Conservation (phyloP, 805 yeast genomes). For the Blastobotrys peoriensis region DNA sequence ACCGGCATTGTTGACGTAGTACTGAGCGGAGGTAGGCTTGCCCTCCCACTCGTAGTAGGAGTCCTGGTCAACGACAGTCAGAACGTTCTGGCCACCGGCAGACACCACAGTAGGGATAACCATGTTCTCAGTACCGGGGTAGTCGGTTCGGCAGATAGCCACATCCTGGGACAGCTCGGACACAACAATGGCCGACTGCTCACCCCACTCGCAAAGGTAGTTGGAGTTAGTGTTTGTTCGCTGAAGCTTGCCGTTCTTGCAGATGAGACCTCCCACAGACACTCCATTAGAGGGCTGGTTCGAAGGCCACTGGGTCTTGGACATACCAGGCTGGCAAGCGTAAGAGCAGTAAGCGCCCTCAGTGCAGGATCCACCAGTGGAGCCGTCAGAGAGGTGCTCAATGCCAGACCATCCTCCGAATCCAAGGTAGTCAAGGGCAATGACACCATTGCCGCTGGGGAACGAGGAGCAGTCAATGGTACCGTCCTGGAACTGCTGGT, state of each 20-base stretch:
- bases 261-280: conserved; percentile 87
- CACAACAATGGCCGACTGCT: conserved; percentile 58
- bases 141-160: conserved; percentile 96
- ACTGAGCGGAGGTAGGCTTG: conserved; percentile 82
- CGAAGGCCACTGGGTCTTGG: conserved; percentile 97
- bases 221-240: conserved; percentile 62
- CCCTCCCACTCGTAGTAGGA: conserved; percentile 80
- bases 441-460: conserved; percentile 81
- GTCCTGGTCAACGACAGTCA: conserved; percentile 75
- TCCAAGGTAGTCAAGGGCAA: conserved; percentile 63
- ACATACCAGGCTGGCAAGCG: conserved; percentile 98
- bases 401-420: conserved; percentile 84
- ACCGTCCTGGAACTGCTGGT: conserved; percentile 66
- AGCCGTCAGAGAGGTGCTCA: conserved; percentile 45
- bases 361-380: conserved; percentile 58
- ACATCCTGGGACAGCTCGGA: conserved; percentile 59
- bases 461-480: conserved; percentile 56
- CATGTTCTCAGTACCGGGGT: conserved; percentile 99
- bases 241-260: conserved; percentile 81
- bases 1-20: conserved; percentile 97
- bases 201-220: conserved; percentile 86
- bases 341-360: conserved; percentile 96
- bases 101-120: conserved; percentile 80
- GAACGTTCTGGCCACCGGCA: conserved; percentile 58
- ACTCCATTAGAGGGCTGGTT: conserved; percentile 83